phyloP scores from a whole-genome alignment of 2,329 filamentous ascomycete genomes.

The Fusarium sublunatum region DNA sequence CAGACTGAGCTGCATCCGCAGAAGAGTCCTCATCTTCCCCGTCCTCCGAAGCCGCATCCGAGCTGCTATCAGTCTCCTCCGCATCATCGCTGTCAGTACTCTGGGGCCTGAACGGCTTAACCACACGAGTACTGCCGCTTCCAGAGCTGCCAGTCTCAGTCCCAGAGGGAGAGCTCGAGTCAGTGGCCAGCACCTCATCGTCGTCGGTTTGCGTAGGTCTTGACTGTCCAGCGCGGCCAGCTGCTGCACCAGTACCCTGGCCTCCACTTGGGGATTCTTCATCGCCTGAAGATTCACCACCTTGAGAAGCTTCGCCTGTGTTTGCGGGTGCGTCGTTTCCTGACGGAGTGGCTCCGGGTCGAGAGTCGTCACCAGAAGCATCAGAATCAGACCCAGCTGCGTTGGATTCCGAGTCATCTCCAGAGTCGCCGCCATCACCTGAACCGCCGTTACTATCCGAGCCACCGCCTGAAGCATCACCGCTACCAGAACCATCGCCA shows the following conservation, averaged over 20 bases:
- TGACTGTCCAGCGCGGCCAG: not conserved
- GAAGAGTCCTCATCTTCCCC: not conserved
- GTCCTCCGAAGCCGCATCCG: constrained; percentile 3
- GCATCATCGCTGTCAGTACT: constrained; percentile 6
- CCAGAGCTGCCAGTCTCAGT: not conserved
- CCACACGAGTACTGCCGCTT: constrained; percentile 5
- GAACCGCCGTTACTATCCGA: not conserved
- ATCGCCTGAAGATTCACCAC: not conserved
- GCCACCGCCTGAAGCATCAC: not conserved
- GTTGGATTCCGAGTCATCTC: not conserved
- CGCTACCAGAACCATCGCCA: no score
- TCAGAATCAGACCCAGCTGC: not conserved
- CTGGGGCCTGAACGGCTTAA: constrained; percentile 33
- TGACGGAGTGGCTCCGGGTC: constrained; percentile 9
- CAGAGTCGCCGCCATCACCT: not conserved
- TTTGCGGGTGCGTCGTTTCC: constrained; percentile 7
- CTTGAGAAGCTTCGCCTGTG: not conserved
- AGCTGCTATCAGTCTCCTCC: constrained; percentile 13
- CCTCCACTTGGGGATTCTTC: not conserved
- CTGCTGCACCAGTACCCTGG: not conserved
- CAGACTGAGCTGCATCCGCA: constrained; percentile 11
- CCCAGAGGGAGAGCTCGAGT: constrained; percentile 16
- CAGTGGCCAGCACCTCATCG: constrained; percentile 24
- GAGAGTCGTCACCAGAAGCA: not conserved
- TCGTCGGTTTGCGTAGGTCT: not conserved